Percentiles rank a stretch among this genome's conserved stretches.
These are phyloP conservation scores for Nemania bipapillata DNA, from an alignment of 2,329 filamentous ascomycete species.

Conservation along the genomic window DNA sequence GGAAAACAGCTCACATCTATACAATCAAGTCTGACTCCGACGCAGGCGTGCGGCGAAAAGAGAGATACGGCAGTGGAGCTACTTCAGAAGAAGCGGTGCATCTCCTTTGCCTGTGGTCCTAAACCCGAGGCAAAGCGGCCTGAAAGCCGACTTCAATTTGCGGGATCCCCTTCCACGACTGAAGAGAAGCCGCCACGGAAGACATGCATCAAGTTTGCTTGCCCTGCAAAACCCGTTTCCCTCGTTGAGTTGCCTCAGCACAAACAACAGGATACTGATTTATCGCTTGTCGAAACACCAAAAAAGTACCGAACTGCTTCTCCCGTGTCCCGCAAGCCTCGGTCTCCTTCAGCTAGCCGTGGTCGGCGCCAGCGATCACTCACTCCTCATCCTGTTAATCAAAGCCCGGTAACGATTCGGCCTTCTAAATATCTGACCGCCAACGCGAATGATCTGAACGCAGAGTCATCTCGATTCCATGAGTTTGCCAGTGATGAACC, in stretches of 20 bases:
- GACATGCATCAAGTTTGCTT: constrained; percentile 79
- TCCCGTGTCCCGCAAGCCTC: constrained; percentile 46
- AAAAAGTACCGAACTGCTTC: constrained; percentile 41
- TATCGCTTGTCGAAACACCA: constrained; percentile 21
- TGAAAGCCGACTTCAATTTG: constrained; percentile 53
- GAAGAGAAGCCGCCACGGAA: constrained; percentile 61
- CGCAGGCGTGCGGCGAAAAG: constrained; percentile 43
- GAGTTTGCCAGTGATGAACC: constrained; percentile 88
- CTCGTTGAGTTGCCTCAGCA: constrained; percentile 55
- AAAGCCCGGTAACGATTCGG: constrained; percentile 54
- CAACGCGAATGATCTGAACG: constrained; percentile 61
- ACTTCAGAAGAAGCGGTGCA: constrained; percentile 83
- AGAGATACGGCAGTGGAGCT: constrained; percentile 70
- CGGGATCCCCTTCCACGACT: constrained; percentile 50
- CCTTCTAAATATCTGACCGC: constrained; percentile 63
- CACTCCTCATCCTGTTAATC: constrained; percentile 54
- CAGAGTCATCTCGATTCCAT: constrained; percentile 76
- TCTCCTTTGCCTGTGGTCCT: constrained; percentile 87
- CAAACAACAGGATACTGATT: constrained; percentile 37
- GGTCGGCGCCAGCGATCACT: constrained; percentile 45
- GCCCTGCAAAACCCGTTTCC: constrained; percentile 65
- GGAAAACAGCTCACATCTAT: constrained; percentile 42
- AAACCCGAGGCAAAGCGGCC: constrained; percentile 65
- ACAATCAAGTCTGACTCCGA: constrained; percentile 32
- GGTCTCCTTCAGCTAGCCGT: constrained; percentile 48